Conservation (phyloP, 257 asterid species). For the Solanum bulbocastanum region DNA sequence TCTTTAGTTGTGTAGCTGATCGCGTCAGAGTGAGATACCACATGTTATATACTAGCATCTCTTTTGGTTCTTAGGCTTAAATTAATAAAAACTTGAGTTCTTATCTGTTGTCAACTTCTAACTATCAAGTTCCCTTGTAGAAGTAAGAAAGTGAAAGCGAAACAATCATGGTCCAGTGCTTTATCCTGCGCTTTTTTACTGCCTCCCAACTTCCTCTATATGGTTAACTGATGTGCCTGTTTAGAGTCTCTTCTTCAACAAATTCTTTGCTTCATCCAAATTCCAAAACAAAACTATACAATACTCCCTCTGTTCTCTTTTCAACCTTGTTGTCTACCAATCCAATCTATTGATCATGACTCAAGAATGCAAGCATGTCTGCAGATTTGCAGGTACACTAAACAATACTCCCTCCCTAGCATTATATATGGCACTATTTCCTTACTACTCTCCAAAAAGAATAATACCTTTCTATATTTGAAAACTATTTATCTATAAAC, state of each 20-base stretch:
- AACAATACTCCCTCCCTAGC: not conserved
- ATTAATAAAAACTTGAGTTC: not conserved
- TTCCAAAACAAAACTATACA: not conserved
- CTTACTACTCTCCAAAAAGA: not conserved
- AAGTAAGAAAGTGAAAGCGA: not conserved
- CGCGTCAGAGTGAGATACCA: not conserved
- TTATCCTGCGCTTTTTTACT: not conserved
- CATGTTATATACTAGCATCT: not conserved
- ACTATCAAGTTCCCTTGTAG: not conserved
- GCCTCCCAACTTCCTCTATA: not conserved
- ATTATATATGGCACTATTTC: not conserved
- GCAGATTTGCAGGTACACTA: not conserved
- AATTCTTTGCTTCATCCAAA: not conserved
- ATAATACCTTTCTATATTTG: not conserved
- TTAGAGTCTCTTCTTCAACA: not conserved
- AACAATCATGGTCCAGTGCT: not conserved
- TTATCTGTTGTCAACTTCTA: not conserved
- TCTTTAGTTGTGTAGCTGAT: not conserved
- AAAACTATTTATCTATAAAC: not conserved
- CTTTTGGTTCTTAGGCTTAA: not conserved
- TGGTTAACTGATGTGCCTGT: not conserved
- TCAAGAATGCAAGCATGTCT: not conserved
- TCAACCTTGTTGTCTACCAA: not conserved
- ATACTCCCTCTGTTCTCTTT: not conserved
- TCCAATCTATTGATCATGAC: not conserved